These are phyloP conservation scores for Penicillium arizonense DNA, from an alignment of 495 filamentous ascomycete species.

Conservation along the genomic window DNA sequence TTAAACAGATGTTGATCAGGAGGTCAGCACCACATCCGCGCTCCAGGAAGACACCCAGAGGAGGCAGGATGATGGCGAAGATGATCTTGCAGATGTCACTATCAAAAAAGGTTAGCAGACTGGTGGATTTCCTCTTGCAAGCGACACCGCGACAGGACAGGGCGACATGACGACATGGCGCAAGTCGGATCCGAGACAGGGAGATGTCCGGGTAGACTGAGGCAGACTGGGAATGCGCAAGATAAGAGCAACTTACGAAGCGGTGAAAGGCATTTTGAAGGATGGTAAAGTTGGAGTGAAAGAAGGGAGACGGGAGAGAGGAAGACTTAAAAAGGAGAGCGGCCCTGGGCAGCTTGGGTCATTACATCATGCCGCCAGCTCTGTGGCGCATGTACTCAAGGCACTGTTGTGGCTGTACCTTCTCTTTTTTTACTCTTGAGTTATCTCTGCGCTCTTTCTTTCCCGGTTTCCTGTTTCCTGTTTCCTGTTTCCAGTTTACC, in stretches of 20 bases:
- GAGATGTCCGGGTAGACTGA: background rate
- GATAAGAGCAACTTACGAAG: conserved; percentile 48
- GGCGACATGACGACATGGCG: background rate
- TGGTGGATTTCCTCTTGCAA: background rate
- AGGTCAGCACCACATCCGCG: conserved; percentile 80
- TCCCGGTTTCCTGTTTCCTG: too few relatives aligned
- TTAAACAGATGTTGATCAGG: conserved; percentile 84
- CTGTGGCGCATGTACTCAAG: conserved; percentile 9
- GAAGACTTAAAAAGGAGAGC: conserved; percentile 17
- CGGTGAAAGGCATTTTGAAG: conserved; percentile 61
- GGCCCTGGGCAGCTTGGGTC: conserved; percentile 2
- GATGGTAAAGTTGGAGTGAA: background rate
- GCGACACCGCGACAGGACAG: background rate
- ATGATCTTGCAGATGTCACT: conserved; percentile 94
- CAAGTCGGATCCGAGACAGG: background rate
- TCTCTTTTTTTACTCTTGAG: background rate
- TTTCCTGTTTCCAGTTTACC: background rate
- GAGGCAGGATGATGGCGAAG: conserved; percentile 81
- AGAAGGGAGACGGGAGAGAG: background rate
- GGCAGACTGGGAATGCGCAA: background rate
- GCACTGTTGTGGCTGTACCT: conserved; percentile 7
- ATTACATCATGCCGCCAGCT: conserved; percentile 25
- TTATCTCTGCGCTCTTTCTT: background rate
- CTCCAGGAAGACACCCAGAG: conserved; percentile 89
- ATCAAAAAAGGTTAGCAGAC: conserved; percentile 2